Base-by-base conservation (phyloP, 192 early-diverging fungal genomes). In the Bifiguratus adelaidae region DNA sequence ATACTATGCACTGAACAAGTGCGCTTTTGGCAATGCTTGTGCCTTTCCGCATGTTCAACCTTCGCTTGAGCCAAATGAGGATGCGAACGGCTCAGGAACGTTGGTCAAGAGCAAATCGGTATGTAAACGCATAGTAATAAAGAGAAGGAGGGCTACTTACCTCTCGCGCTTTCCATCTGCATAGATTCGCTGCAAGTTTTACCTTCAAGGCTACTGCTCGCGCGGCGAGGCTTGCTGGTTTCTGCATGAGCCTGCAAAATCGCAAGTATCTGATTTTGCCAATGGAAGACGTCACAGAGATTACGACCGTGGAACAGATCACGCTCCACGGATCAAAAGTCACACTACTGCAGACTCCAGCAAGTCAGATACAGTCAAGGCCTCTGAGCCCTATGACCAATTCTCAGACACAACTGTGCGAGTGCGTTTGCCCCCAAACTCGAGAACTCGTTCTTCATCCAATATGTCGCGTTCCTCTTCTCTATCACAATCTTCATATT, bases 171-270 rank as follows among this genome's bases (percentile, higher is more conserved):
- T 27, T 18, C 29, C 44, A 30, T n/a, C 24, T 23, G 9, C 29
- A 5, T 24, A 9, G 8, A 16, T 2, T 46, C 44, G 24, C 24
- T 55, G 53, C 26, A 28, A 28, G 30, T 55, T 21, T 21, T 55
- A 37, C 25, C 30, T 40, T 7, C 30, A 50, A 50, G 25, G 34
- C 22, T 47, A 47, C 38, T 55, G 53, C 40, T 27, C 15, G 12
- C 47, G 24, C 19, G 53, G 47, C 3, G 37, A 36, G 16, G 15
- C 7, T 7, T 55, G 53, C 15, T 55, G 53, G 53, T 36, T 52
- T 20, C 29, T 19, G 44, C 53, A 55, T 26, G 53, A 55, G 37
- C 16, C 22, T 11, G 30, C 46, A 2, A 44, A 38, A 1, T 28
- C 16, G 18, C 7, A 7, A 4, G 40, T 22, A 7, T 30, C 3